Base-by-base conservation (phyloP, 2,329 filamentous ascomycete species). In the Triangularia verruculosa region DNA sequence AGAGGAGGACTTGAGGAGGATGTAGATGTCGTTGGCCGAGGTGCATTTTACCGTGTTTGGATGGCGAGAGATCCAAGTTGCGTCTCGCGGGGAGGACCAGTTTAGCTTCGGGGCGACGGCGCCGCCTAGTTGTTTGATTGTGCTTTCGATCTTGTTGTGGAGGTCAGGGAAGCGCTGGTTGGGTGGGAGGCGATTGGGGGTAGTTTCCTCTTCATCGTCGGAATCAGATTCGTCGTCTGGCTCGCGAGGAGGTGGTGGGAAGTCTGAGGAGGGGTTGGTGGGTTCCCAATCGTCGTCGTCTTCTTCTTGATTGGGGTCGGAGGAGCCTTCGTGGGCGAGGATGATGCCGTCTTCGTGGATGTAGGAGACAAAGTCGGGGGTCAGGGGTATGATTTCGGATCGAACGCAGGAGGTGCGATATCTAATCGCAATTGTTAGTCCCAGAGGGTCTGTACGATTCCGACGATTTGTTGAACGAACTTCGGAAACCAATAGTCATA, bases 61-160 rank as follows among this genome's bases (percentile, higher is more conserved):
- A 83, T 94, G 74, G 78, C 77, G 88, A 77, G 84, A 87, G 76
- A 99, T 97, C 90, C 93, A 97, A 22, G 91, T 92, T 8, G 95
- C 95, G 74, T 99, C 95, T 76, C 97, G 97, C 3, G 95, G 95
- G 3, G 93, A 89, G 5, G 93, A 97, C 95, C 95, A 99, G 79
- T 98, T 98, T 55, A 99, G 80, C 77, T 99, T 99, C 0, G 95
- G 95, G 1, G 90, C 89, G 8, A 97, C 93, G 65, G 89, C 87
- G 64, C 94, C 94, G 15, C 92, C 93, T 0, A 98, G 84, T 70
- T 93, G 90, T 12, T 82, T 77, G 66, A 99, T 97, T 51, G 86
- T 90, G 24, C 86, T 80, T 74, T 89, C 89, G 75, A 99, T 92
- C 62, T 84, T 78, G 53, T 87, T 80, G 76, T 99, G 95, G 1